Evolutionary conservation across 768 basidiomycete genomes (phyloP).

Genomic region (Tylopilus subfusipes): DNA sequence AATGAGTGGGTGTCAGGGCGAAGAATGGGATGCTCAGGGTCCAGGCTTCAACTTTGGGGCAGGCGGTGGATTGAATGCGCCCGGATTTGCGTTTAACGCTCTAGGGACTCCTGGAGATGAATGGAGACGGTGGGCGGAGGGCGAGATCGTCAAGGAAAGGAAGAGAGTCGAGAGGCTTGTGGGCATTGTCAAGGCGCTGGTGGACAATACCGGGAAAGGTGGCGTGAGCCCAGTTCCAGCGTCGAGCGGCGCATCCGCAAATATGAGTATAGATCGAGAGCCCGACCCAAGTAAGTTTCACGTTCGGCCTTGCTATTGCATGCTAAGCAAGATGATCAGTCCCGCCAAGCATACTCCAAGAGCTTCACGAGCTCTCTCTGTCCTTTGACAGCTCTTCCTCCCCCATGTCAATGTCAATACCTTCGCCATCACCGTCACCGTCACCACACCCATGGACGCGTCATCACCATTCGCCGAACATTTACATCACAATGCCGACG

Average conservation of each 20-base stretch:
- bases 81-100: slow-evolving; percentile 11
- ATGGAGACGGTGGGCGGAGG: slow-evolving; percentile 30
- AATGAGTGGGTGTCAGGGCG: slow-evolving; percentile 14
- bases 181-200: slow-evolving; percentile 54
- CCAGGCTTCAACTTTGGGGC: slow-evolving; percentile 14
- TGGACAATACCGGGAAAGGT: slow-evolving; percentile 56
- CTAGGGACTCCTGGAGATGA: slow-evolving; percentile 16
- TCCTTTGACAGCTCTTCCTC: slow-evolving; percentile 23
- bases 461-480: slow-evolving; percentile 50
- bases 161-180: slow-evolving; percentile 61
- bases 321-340: slow-evolving; percentile 14
- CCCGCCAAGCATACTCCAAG: slow-evolving; percentile 20
- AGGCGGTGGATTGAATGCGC: slow-evolving; percentile 9
- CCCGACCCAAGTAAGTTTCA: slow-evolving; percentile 14
- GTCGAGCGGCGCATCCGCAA: neutral
- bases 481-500: slow-evolving; percentile 66
- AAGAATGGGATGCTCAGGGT: slow-evolving; percentile 26
- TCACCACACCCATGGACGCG: slow-evolving; percentile 19
- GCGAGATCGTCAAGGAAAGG: slow-evolving; percentile 52
- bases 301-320: neutral
- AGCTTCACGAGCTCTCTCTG: slow-evolving; percentile 27
- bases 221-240: neutral
- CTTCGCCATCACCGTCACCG: slow-evolving; percentile 28
- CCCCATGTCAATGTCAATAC: slow-evolving; percentile 12
- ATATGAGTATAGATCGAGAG: slow-evolving; percentile 1